Percentiles rank a stretch among this genome's conserved stretches.
These are phyloP conservation scores for Aspergillus aculeatinus DNA, from an alignment of 2,329 filamentous ascomycete species.

Conservation along the genomic window DNA sequence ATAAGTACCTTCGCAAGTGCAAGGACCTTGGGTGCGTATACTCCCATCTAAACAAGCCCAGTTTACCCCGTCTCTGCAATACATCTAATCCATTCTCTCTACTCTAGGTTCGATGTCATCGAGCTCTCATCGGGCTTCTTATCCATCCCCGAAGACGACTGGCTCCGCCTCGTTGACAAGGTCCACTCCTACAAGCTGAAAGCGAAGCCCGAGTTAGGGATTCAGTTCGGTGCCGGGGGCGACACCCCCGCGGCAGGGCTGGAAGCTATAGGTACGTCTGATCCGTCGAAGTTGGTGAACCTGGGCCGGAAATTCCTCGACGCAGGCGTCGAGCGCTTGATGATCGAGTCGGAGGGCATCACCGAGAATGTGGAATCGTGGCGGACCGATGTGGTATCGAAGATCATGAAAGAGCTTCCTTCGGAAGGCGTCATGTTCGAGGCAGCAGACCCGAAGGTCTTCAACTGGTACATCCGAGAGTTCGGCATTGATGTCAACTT, in stretches of 20 bases:
- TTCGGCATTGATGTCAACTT: conserved; percentile 59
- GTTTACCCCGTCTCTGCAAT: background rate
- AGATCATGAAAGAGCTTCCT: conserved; percentile 53
- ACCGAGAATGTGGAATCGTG: conserved; percentile 57
- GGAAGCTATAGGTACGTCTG: conserved; percentile 50
- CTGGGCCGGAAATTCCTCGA: conserved; percentile 52
- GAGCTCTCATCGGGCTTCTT: conserved; percentile 56
- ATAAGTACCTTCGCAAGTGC: conserved; percentile 54
- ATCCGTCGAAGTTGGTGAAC: conserved; percentile 51
- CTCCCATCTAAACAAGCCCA: background rate
- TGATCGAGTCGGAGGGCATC: conserved; percentile 62
- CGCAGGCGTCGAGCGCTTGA: conserved; percentile 55
- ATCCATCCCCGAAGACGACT: conserved; percentile 55
- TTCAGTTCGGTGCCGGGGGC: conserved; percentile 58
- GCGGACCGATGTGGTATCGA: conserved; percentile 57
- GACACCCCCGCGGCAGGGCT: conserved; percentile 51
- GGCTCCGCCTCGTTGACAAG: conserved; percentile 52
- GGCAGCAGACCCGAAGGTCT: conserved; percentile 56
- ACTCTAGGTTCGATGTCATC: conserved; percentile 53
- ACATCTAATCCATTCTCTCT: background rate
- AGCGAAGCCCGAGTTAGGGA: conserved; percentile 57
- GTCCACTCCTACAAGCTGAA: conserved; percentile 50
- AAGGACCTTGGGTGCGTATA: conserved; percentile 48
- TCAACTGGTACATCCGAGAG: conserved; percentile 58
- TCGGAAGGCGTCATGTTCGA: conserved; percentile 59